These are phyloP conservation scores for Pseudogymnoascus sp. DNA, from an alignment of 2,329 filamentous ascomycete species.

Conservation along the genomic window DNA sequence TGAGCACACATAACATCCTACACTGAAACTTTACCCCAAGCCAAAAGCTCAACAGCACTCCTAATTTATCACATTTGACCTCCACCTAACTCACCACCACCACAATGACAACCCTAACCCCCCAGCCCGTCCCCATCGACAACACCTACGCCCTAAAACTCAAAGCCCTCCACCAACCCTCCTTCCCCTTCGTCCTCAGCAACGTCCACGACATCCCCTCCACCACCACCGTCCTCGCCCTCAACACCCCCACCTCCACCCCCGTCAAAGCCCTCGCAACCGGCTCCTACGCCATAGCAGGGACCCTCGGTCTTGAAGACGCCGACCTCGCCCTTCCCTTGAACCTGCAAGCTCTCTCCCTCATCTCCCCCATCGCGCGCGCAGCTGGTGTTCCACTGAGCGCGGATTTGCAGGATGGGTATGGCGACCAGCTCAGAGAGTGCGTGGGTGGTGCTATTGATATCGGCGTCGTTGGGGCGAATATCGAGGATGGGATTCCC, in stretches of 20 bases:
- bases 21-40: neutral
- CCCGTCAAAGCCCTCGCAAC: conserved; percentile 16
- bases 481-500: conserved; percentile 43
- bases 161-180: conserved; percentile 40
- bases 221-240: conserved; percentile 35
- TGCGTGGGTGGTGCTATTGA: conserved; percentile 38
- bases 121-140: neutral
- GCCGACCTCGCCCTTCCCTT: conserved; percentile 40
- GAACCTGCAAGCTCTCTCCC: conserved; percentile 40
- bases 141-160: conserved; percentile 24
- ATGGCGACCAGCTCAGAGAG: conserved; percentile 38
- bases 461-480: conserved; percentile 46
- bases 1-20: neutral
- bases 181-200: conserved; percentile 42
- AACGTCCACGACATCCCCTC: conserved; percentile 48
- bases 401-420: conserved; percentile 54
- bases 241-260: conserved; percentile 27
- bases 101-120: neutral
- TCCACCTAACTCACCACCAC: neutral
- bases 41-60: neutral
- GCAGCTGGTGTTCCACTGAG: conserved; percentile 40
- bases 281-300: conserved; percentile 40
- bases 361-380: conserved; percentile 36
- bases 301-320: conserved; percentile 36
- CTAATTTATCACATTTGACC: neutral